A percentile compares a stretch with the other conserved stretches of the same genome.
Evolutionary conservation across 768 basidiomycete species (phyloP).

Genomic region (Mycena metata): DNA sequence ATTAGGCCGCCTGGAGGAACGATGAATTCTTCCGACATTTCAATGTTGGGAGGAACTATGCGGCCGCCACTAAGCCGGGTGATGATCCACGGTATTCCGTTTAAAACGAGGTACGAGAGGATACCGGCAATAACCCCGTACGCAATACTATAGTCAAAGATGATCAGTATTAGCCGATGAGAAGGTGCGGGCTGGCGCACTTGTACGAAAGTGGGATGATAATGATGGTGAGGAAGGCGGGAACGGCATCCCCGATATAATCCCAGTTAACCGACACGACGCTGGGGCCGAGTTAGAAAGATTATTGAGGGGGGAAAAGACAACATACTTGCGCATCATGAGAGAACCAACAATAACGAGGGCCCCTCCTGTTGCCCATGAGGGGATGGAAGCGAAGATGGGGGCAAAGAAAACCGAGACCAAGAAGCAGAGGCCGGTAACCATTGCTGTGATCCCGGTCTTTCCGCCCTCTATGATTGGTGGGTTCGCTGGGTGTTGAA

Average conservation of each 20-base stretch:
- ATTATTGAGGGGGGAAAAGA: constrained; percentile 7
- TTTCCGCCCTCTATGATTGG: constrained; percentile 79
- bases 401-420: constrained; percentile 90
- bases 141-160: constrained; percentile 70
- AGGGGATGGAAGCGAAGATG: constrained; percentile 88
- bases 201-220: constrained; percentile 86
- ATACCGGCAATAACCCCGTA: constrained; percentile 91
- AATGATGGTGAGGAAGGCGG: constrained; percentile 86
- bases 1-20: constrained; percentile 79
- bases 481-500: not conserved
- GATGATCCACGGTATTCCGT: constrained; percentile 71
- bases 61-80: constrained; percentile 69
- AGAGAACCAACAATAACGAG: constrained; percentile 88
- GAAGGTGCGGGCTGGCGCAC: constrained; percentile 52
- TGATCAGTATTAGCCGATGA: constrained; percentile 14
- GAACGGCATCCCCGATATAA: constrained; percentile 89
- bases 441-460: constrained; percentile 86
- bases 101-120: constrained; percentile 76
- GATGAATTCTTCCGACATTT: constrained; percentile 76
- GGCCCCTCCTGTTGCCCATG: constrained; percentile 91
- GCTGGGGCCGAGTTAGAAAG: constrained; percentile 47
- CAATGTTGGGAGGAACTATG: constrained; percentile 74
- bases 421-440: constrained; percentile 82
- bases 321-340: constrained; percentile 84
- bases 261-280: constrained; percentile 92